Evolutionary conservation across 139 green algal species (phyloP).

Genomic region (Astrephomene gubernaculifera): DNA sequence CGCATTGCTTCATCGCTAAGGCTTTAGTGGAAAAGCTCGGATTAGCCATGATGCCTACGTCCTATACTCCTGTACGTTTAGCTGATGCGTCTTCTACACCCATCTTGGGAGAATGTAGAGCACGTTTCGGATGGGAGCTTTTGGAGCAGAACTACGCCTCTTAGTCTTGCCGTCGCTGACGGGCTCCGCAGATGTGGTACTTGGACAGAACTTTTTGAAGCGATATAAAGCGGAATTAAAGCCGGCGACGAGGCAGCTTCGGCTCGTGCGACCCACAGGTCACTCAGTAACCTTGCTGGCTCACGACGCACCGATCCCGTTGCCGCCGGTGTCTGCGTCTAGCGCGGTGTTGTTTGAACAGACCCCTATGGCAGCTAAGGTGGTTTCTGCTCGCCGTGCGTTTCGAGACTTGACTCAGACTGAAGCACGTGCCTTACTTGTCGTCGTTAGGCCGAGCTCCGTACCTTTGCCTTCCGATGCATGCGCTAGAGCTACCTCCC

Average conservation of each 20-base stretch:
- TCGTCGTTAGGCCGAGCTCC: too few species aligned
- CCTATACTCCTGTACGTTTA: not conserved
- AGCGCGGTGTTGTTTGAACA: too few species aligned
- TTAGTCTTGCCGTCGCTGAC: not conserved
- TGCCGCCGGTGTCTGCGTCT: too few species aligned
- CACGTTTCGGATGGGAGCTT: not conserved
- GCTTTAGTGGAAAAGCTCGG: not conserved
- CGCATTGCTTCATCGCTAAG: not conserved
- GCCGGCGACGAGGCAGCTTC: not conserved
- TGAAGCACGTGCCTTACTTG: too few species aligned
- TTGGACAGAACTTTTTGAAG: slow-evolving; percentile 19
- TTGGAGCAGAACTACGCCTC: not conserved
- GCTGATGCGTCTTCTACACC: not conserved
- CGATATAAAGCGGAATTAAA: slow-evolving; percentile 12
- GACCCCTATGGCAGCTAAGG: too few species aligned
- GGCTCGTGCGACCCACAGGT: too few species aligned
- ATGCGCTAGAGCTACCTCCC: not conserved
- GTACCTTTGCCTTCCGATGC: too few species aligned
- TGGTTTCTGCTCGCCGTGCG: too few species aligned
- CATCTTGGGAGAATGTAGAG: not conserved
- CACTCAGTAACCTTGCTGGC: too few species aligned
- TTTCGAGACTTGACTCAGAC: too few species aligned
- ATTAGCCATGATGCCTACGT: not conserved
- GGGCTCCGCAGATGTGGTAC: not conserved
- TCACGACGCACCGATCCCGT: too few species aligned